Base-by-base conservation (phyloP, 768 basidiomycete genomes). In the Trametes gibbosa region DNA sequence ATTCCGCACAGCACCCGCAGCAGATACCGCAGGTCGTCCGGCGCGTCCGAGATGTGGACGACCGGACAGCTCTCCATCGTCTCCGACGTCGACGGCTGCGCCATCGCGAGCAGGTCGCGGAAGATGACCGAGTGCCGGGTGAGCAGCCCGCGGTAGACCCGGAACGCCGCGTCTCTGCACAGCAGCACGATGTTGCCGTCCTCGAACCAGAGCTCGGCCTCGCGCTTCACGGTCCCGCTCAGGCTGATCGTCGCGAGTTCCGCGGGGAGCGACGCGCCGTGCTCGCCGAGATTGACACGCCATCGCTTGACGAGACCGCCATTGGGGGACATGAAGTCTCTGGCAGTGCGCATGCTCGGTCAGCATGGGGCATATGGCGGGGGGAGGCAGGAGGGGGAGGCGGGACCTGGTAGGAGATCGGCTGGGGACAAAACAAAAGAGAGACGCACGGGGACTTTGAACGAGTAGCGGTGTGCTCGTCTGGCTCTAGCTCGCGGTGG, bases 111-210 rank as follows among this genome's bases (percentile, higher is more conserved):
- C 21, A 65, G 60, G 35, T 65, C 64, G 46, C 57, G 54, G 56
- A 67, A 67, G 41, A 67, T 63, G 52, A 55, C 53, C 24, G 66
- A 67, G 27, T 65, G 51, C 4, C 57, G n/a, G 1, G 66, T 53
- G 41, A 67, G 64, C n/a, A 67, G 51, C 17, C 66, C 66, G 13
- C 59, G 62, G 59, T 67, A 64, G 39, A 65, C 50, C 16, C 62
- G 62, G 51, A 67, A 67, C 16, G 55, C 53, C 5, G 37, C 19
- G 19, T 52, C 52, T 40, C 59, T 46, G 34, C 58, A 57, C 10
- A 59, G 52, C 12, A 67, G 59, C 35, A 67, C 43, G 51, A 67
- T 58, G 61, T 65, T 65, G 14, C 66, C 66, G 56, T 67, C 66
- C 0, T 67, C 66, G 43, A 63, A 67, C 64, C 64, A 67, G 25